A percentile compares a stretch with the other conserved stretches of the same genome.
These are phyloP conservation scores for Pythium aristosporum DNA, from an alignment of 352 stramenopile genomes.

Conservation along the genomic window DNA sequence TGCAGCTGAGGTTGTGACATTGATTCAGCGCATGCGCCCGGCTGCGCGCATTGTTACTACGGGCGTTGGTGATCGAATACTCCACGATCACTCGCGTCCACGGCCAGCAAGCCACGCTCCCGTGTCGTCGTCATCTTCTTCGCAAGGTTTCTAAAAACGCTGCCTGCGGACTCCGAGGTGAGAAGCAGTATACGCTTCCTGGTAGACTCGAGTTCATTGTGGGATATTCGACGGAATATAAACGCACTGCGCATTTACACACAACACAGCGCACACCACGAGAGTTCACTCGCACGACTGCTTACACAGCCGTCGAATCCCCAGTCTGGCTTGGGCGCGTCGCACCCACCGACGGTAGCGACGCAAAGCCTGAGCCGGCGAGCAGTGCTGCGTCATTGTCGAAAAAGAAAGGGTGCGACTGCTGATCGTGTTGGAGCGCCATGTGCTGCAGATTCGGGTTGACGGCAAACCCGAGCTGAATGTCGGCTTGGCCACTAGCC, in stretches of 20 bases:
- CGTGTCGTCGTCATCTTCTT: no score
- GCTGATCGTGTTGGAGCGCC: constrained; percentile 33
- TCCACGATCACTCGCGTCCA: no score
- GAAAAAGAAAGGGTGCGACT: constrained; percentile 7
- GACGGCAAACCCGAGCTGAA: constrained; percentile 4
- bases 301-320: constrained; percentile 8
- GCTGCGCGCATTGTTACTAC: not conserved
- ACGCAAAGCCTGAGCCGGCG: not conserved
- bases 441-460: constrained; percentile 22
- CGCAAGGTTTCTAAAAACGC: no score
- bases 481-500: constrained; percentile 21
- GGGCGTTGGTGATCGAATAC: not conserved
- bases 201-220: no score
- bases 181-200: no score
- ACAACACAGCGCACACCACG: no score
- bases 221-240: no score
- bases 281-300: not conserved
- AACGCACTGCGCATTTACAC: no score
- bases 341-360: not conserved
- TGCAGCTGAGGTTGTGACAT: not conserved
- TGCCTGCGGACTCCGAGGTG: no score
- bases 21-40: not conserved
- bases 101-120: no score
- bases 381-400: constrained; percentile 6
- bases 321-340: not conserved